Conservation (phyloP, 768 basidiomycete genomes). For the Suillus occidentalis region DNA sequence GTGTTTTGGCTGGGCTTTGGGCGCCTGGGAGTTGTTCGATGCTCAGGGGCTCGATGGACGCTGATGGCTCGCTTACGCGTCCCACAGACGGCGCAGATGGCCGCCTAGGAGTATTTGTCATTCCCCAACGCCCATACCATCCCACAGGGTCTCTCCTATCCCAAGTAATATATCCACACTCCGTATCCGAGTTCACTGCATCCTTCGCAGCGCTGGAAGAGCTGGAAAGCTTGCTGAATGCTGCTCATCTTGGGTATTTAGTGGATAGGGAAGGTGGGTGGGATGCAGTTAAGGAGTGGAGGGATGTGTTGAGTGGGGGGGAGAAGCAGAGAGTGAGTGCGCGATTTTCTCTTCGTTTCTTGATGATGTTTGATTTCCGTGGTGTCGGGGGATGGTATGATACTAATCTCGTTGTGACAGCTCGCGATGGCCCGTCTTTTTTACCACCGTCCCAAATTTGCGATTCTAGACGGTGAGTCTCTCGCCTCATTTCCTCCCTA, state of each 20-base stretch:
- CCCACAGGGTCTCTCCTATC: conserved; percentile 84
- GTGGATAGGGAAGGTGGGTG: conserved; percentile 89
- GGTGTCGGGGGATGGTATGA: neutral
- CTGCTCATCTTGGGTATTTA: conserved; percentile 82
- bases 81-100: conserved; percentile 36
- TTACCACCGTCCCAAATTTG: conserved; percentile 82
- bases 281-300: conserved; percentile 91
- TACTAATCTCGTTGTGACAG: conserved; percentile 28
- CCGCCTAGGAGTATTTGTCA: conserved; percentile 67
- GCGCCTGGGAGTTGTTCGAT: conserved; percentile 46
- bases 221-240: conserved; percentile 73
- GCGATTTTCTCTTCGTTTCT: neutral
- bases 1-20: conserved; percentile 91
- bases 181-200: neutral
- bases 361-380: conserved; percentile 7
- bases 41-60: neutral
- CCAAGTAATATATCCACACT: conserved; percentile 74
- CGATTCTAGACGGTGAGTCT: conserved; percentile 57
- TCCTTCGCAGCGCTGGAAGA: conserved; percentile 55
- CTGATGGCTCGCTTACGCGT: neutral
- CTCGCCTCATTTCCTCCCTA: neutral
- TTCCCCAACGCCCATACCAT: conserved; percentile 95
- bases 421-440: conserved; percentile 95
- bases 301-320: conserved; percentile 92
- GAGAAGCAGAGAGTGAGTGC: conserved; percentile 85